These are phyloP conservation scores for Hibiscus trionum DNA, from an alignment of 345 rosid genomes.

Conservation along the genomic window DNA sequence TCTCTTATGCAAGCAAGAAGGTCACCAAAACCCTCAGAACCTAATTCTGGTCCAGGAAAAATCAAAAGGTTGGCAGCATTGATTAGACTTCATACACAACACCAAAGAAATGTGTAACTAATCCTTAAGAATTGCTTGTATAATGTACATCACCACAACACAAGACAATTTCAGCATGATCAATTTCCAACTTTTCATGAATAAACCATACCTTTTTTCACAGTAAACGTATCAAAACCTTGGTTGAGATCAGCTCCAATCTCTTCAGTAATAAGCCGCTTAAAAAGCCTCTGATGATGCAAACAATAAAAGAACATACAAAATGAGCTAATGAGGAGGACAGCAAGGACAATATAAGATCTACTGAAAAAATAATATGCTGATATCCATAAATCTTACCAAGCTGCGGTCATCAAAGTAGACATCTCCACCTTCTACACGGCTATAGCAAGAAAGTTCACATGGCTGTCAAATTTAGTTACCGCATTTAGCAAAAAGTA, in stretches of 20 bases:
- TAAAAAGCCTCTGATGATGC: slow-evolving; percentile 67
- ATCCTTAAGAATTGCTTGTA: not conserved
- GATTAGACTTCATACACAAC: slow-evolving; percentile 13
- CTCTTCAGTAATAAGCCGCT: slow-evolving; percentile 65
- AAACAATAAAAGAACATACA: slow-evolving; percentile 6
- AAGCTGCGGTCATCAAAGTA: slow-evolving; percentile 68
- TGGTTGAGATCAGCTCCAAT: slow-evolving; percentile 89
- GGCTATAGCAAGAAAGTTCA: slow-evolving; percentile 89
- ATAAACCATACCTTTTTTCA: slow-evolving; percentile 55
- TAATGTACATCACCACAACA: not conserved
- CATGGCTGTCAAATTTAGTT: slow-evolving; percentile 52
- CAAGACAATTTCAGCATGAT: not conserved
- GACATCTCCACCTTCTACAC: slow-evolving; percentile 75
- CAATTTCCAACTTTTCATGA: not conserved
- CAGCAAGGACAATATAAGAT: not conserved
- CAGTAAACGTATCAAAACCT: slow-evolving; percentile 79
- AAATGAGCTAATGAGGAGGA: slow-evolving; percentile 14
- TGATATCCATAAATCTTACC: slow-evolving; percentile 42
- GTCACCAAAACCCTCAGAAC: slow-evolving; percentile 83
- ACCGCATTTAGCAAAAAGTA: not conserved
- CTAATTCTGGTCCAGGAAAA: slow-evolving; percentile 52
- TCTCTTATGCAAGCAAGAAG: slow-evolving; percentile 79
- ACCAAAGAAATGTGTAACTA: not conserved
- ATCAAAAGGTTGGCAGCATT: not conserved
- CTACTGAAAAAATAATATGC: not conserved